Evolutionary conservation across 208 protist species (phyloP).

Genomic region (Angomonas ambiguus): DNA sequence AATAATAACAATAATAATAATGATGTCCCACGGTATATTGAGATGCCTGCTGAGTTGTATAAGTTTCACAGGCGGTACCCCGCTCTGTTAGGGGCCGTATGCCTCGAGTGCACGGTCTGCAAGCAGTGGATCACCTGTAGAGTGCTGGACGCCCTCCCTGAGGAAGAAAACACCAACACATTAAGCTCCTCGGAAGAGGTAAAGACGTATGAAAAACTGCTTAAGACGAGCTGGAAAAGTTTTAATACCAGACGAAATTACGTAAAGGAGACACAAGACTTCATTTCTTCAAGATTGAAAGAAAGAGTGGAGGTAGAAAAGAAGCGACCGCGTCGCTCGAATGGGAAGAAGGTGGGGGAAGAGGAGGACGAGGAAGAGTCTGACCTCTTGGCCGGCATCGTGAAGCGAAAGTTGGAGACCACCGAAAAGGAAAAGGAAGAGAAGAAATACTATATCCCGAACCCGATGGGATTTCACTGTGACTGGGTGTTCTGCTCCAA

Average conservation of each 20-base stretch:
- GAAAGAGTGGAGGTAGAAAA: neutral
- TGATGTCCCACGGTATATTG: slow-evolving; percentile 45
- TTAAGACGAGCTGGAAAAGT: neutral
- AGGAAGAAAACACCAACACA: slow-evolving; percentile 26
- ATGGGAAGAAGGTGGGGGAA: neutral
- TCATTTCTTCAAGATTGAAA: neutral
- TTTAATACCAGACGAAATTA: neutral
- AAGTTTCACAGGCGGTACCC: slow-evolving; percentile 49
- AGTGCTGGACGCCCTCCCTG: slow-evolving; percentile 28
- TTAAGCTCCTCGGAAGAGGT: neutral
- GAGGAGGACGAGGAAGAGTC: neutral
- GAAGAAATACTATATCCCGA: slow-evolving; percentile 48
- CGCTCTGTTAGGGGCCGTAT: slow-evolving; percentile 46
- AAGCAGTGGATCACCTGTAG: slow-evolving; percentile 65
- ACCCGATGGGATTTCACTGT: slow-evolving; percentile 61
- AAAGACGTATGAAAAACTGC: neutral
- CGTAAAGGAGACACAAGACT: neutral
- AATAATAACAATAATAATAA: neutral
- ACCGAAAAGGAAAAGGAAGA: neutral
- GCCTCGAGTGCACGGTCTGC: slow-evolving; percentile 69
- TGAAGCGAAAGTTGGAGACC: neutral
- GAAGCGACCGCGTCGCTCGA: neutral
- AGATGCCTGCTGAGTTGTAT: slow-evolving; percentile 44
- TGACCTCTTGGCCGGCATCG: neutral
- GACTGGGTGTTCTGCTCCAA: slow-evolving; percentile 47